Evolutionary conservation across 768 basidiomycete species (phyloP), one percentile per base, ranked within the genome.

Genomic region (Boletus rufocinnamomeus): DNA sequence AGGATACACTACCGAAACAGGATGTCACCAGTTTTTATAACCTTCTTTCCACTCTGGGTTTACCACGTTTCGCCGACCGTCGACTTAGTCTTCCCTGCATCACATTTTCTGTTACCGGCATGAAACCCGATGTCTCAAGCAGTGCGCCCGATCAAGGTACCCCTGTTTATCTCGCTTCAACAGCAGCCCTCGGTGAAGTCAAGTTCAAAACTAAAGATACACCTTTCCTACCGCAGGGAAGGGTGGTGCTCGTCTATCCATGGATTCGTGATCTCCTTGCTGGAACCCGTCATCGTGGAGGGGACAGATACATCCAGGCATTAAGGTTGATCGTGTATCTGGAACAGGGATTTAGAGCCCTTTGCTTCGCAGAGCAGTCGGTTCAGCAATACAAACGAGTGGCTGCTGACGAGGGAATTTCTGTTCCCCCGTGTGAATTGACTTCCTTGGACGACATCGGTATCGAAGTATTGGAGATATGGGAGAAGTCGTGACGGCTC

Each of bases 341-440:
- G n/a, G n/a, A n/a, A n/a, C n/a, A n/a, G n/a, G n/a, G n/a, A n/a
- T n/a, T n/a, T n/a, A n/a, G n/a, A n/a, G n/a, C n/a, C n/a, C n/a
- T n/a, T n/a, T n/a, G n/a, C n/a, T n/a, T n/a, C n/a, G n/a, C n/a
- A n/a, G n/a, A n/a, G n/a, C n/a, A n/a, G n/a, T n/a, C n/a, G n/a
- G n/a, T n/a, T n/a, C n/a, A n/a, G 5, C 28, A 30, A n/a, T 43
- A 63, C 72, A 74, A 65, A 21, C 66, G 61, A 46, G 32, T 62
- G 23, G 58, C 54, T 38, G n/a, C 60, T 10, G 57, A 46, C 14
- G 16, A 3, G 16, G 51, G 50, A 19, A 59, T 59, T 28, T 1
- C 13, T 2, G 43, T 61, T 49, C 32, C 43, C 2, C 23, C 28
- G 14, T 6, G 40, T 23, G 9, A n/a, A 4, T 23, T 61, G 48